Evolutionary conservation across 2,329 filamentous ascomycete species (phyloP), one percentile per base, ranked within the genome.

Genomic region (Curvularia verruculosa): DNA sequence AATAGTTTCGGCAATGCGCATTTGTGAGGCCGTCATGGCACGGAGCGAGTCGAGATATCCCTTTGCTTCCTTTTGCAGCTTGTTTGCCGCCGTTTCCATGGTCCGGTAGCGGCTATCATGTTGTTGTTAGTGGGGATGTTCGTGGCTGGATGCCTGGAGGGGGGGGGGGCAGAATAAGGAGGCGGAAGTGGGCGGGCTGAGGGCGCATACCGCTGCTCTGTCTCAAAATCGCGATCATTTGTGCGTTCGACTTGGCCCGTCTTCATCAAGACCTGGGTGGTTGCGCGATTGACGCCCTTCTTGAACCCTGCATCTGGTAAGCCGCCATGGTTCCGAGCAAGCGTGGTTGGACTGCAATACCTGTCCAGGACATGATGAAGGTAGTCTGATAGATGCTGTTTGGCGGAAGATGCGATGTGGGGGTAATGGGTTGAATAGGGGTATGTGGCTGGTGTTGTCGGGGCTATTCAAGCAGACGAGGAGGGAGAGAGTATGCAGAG

Each of bases 261-360:
- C 85, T 99, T 99, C 94, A 99, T 98, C 92, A 99, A 97, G 62
- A 98, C 94, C 88, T 97, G 93, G 81, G 96, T 99, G 79, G 94
- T 97, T 72, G 94, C 94, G 82, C 95, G 92, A 83, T 95, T 94
- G 83, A 98, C 93, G 87, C 96, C 96, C 79, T 96, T 96, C 83
- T 95, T 92, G 82, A 92, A 94, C 65, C 89, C 89, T 90, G 72
- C 34, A 60, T 26, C 26, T 23, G 41, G 61, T 74, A 49, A 76
- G 72, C 56, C 50, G 56, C 43, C 53, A 41, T 58, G 15, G 43
- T 51, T 23, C 63, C 37, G 39, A 31, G 46, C 28, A n/a, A 40
- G 12, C n/a, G 48, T 36, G 31, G 57, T 49, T 60, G 56, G 53
- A 52, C 56, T 60, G 49, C 54, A 71, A 61, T 70, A 89, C 87